Evolutionary conservation across 2,329 filamentous ascomycete species (phyloP), one percentile per base, ranked within the genome.

Genomic region (Colletotrichum sidae): DNA sequence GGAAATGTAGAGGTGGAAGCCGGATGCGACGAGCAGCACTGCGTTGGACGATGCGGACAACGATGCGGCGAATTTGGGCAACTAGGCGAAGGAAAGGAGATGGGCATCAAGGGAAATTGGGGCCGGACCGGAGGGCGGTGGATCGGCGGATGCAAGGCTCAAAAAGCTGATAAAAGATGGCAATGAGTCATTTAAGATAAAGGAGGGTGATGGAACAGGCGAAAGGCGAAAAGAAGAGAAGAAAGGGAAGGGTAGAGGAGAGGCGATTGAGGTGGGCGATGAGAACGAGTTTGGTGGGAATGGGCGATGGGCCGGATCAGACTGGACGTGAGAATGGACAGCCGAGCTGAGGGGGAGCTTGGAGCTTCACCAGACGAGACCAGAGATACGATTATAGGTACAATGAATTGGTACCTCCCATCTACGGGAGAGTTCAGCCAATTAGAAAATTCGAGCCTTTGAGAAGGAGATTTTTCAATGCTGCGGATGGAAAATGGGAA

Each of bases 191-290:
- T 56, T 52, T 50, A 25, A 35, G 9, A 50, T 67, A 12, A 69
- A 67, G 67, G 67, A 62, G 67, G 67, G 67, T 62, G 56, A 64
- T 38, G 8, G 55, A 49, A 38, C 10, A 17, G 42, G 17, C 41
- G 25, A 15, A 60, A 42, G 56, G 53, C 17, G 60, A 50, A 58
- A 54, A 37, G 49, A 55, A 45, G 52, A 49, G 49, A 44, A 41
- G 38, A 64, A 46, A 55, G 57, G 58, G 38, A 46, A 58, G 49
- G 50, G 55, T 52, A 61, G 54, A 67, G 52, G 53, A 59, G 53
- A 42, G 60, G 55, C 37, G 58, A 55, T 68, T 63, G 64, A 64
- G 67, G 67, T 67, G 64, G 67, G 63, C 67, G 67, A 67, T 67
- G 67, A 68, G 67, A 49, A 64, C 58, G 54, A 59, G 55, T 62